Evolutionary conservation across 228 moss, liverwort and hornwort species (phyloP).

Genomic region (Sphagnum magellanicum): DNA sequence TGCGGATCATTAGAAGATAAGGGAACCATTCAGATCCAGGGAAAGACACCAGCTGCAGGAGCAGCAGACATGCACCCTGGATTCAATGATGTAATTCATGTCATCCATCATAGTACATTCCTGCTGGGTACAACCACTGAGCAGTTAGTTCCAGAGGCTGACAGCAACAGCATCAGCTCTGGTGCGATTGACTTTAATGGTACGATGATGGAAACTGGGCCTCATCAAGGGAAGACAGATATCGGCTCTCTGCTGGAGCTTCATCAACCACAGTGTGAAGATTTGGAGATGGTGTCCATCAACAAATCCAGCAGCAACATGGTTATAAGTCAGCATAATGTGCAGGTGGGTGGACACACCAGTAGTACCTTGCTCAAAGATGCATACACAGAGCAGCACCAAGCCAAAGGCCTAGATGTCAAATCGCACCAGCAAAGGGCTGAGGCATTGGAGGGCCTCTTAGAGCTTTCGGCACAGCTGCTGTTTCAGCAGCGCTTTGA

Average conservation of each 20-base stretch:
- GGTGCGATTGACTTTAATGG: slow-evolving; percentile 6
- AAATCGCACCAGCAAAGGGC: slow-evolving; percentile 48
- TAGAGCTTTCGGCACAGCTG: slow-evolving; percentile 54
- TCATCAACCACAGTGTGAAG: slow-evolving; percentile 18
- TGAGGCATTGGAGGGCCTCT: slow-evolving; percentile 45
- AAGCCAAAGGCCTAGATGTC: slow-evolving; percentile 35
- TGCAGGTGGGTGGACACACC: neutral
- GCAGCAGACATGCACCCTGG: slow-evolving; percentile 35
- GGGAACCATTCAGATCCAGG: slow-evolving; percentile 34
- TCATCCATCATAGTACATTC: slow-evolving; percentile 56
- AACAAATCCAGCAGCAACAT: neutral
- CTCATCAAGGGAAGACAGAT: slow-evolving; percentile 35
- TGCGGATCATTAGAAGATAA: slow-evolving; percentile 23
- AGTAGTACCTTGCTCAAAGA: neutral
- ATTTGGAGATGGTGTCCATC: slow-evolving; percentile 17
- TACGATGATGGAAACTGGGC: slow-evolving; percentile 16
- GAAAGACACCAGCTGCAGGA: slow-evolving; percentile 13
- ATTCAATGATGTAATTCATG: slow-evolving; percentile 48
- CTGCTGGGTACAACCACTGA: slow-evolving; percentile 17
- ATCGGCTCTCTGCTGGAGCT: slow-evolving; percentile 41
- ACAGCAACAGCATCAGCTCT: slow-evolving; percentile 2
- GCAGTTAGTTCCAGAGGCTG: neutral
- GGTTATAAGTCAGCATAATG: neutral
- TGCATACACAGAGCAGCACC: neutral
- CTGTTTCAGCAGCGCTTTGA: slow-evolving; percentile 51